Evolutionary conservation across 1,284 basidiomycete genomes (phyloP).

Genomic region (Ganoderma resinaceum): DNA sequence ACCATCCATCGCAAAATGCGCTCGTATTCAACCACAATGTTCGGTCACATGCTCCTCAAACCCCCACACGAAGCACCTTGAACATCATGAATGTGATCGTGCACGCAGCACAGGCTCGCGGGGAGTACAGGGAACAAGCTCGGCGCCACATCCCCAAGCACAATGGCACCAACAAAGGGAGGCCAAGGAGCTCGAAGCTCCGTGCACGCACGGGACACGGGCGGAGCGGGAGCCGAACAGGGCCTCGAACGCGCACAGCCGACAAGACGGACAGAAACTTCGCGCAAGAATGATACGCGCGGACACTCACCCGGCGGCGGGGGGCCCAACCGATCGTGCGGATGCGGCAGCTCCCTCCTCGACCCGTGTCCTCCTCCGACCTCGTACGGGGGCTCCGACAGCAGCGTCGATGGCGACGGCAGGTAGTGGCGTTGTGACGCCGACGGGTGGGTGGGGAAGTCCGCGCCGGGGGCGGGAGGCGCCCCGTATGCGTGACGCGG

Average conservation of each 20-base stretch:
- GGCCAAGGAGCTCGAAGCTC: not conserved
- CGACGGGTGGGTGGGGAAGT: constrained; percentile 14
- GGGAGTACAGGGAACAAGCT: not conserved
- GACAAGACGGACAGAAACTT: constrained; percentile 20
- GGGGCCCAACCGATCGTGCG: constrained; percentile 33
- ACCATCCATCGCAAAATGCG: not conserved
- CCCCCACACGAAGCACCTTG: not conserved
- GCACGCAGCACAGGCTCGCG: not conserved
- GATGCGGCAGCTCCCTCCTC: constrained; percentile 32
- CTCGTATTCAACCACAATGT: not conserved
- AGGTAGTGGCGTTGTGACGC: constrained; percentile 28
- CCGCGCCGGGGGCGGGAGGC: constrained; percentile 17
- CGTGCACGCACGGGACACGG: constrained; percentile 8
- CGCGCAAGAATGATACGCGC: constrained; percentile 14
- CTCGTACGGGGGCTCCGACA: constrained; percentile 34
- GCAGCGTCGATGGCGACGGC: constrained; percentile 32
- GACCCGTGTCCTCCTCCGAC: constrained; percentile 23
- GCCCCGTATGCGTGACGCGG: constrained; percentile 28
- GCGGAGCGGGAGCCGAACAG: constrained; percentile 6
- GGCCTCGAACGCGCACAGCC: constrained; percentile 6
- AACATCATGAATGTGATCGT: not conserved
- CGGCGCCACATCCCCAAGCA: not conserved
- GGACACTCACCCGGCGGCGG: constrained; percentile 33
- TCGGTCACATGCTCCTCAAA: not conserved
- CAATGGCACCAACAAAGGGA: no score